Percentiles rank a stretch among this genome's conserved stretches.
Conservation (phyloP, 306 rosid species). For the Vigna trinervia region DNA sequence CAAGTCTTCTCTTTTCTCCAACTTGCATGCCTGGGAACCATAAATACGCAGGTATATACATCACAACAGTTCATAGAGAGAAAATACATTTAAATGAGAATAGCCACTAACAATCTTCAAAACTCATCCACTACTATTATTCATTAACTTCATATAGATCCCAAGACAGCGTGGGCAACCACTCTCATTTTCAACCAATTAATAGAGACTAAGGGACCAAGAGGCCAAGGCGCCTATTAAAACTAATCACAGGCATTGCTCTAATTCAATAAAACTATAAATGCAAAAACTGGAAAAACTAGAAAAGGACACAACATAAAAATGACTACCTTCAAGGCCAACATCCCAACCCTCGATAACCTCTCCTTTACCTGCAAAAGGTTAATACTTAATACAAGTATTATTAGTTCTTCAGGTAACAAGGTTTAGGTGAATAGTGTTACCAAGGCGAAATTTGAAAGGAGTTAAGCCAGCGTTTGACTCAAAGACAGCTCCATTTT, state of each 20-base stretch:
- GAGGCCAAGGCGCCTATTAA: not conserved
- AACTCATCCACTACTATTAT: not conserved
- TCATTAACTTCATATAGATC: not conserved
- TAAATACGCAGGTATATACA: not conserved
- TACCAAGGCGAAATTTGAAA: conserved; percentile 89
- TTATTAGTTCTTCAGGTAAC: conserved; percentile 1
- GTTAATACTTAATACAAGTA: conserved; percentile 29
- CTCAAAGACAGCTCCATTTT: conserved; percentile 61
- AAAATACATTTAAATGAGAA: not conserved
- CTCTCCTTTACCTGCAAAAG: conserved; percentile 66
- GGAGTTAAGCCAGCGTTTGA: conserved; percentile 59
- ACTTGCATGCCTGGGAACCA: conserved; percentile 78
- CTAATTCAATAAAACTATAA: not conserved
- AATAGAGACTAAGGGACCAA: not conserved
- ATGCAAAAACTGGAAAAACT: not conserved
- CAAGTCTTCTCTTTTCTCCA: conserved; percentile 80
- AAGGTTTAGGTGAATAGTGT: conserved; percentile 12
- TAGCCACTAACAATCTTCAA: not conserved
- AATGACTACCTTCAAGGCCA: conserved; percentile 77
- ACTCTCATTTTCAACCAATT: conserved; percentile 10
- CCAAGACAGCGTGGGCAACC: not conserved
- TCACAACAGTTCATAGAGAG: not conserved
- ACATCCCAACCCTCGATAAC: conserved; percentile 77
- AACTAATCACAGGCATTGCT: not conserved
- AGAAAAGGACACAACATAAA: conserved; percentile 28